Evolutionary conservation across 2,329 filamentous ascomycete species (phyloP), one percentile per base, ranked within the genome.

Genomic region (Ceratocystis diversiconidia): DNA sequence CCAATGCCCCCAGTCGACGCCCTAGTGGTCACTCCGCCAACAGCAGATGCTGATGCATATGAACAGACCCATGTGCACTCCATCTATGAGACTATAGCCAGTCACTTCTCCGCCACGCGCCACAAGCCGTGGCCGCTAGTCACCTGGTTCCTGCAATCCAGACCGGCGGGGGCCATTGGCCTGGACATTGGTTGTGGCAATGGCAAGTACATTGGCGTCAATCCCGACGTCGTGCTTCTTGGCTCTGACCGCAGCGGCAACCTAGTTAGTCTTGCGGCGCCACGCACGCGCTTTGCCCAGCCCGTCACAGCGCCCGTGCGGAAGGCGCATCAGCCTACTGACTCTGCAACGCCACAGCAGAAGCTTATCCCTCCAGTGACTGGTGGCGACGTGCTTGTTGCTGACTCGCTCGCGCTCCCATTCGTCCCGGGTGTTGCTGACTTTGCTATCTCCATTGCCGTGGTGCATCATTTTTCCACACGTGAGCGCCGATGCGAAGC

Each of bases 161-260:
- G 88, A 61, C 73, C 80, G 0, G 76, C 85, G 12, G 92, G 92
- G 30, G 82, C 89, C 62, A 76, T 97, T 65, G 94, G 94, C 8
- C 80, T 96, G 41, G 94, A 99, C 75, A 81, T 97, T 66, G 94
- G 94, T 68, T 97, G 94, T 76, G 94, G 94, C 67, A 99, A 99
- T 77, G 94, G 94, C 70, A 97, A 97, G 79, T 96, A 97, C 74
- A 79, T 97, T 68, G 79, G 82, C 68, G 88, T 95, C 66, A 95
- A 95, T 75, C 81, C 80, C 25, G 76, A 83, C 70, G 77, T 96
- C 61, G 91, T 89, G 76, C 87, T 96, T 64, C 74, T 97, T 67
- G 92, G 85, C 66, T 92, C 88, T 65, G 94, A 97, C 78, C 84
- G 90, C 78, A 92, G 82, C 70, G 78, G 76, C 19, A 76, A 77